Base-by-base conservation (phyloP, 495 filamentous ascomycete genomes). In the Xylaria intraflava region DNA sequence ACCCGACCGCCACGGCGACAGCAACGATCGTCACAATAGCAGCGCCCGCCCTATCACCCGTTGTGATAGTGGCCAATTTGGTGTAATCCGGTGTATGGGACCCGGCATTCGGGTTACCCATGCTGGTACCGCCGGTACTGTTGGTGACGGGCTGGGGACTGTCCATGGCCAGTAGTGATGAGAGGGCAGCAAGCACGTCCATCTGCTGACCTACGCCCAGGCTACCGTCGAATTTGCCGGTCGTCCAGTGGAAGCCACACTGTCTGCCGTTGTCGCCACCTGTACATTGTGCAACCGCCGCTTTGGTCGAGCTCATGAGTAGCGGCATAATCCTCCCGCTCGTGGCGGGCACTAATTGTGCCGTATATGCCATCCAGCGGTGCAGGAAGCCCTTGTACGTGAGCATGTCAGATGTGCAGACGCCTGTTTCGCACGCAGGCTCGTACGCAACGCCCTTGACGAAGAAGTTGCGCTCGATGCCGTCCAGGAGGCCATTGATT, bases 331-430 rank as follows among this genome's bases (percentile, higher is more conserved):
- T 78, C 39, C 62, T 68, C 35, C 74, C 72, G 26, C 69, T 69
- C 2, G 78, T 83, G 65, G 81, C 86, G 2, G 90, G 88, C 0
- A 84, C 88, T 44, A 91, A 64, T 58, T 88, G 81, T 7, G 84
- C 84, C 3, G 81, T 78, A 6, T 74, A 71, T n/a, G 82, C 82
- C 68, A 95, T 78, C 86, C 88, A 95, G 22, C 90, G 86, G 20
- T 87, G 73, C 14, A 92, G 73, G 70, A 90, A 94, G 30, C 87
- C 87, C 69, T 93, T 95, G 81, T 91, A 95, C 35, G 84, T 87
- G 38, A 78, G 78, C 73, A 90, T 87, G 61, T 93, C 88, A 35
- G 82, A 80, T 51, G 87, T 81, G 72, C 88, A 91, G 60, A 77
- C 51, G 70, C 69, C 55, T 61, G 63, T 67, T 64, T 91, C 88